Evolutionary conservation across 139 green algal species (phyloP), one percentile per base, ranked within the genome.

Genomic region (Volvox reticuliferus): DNA sequence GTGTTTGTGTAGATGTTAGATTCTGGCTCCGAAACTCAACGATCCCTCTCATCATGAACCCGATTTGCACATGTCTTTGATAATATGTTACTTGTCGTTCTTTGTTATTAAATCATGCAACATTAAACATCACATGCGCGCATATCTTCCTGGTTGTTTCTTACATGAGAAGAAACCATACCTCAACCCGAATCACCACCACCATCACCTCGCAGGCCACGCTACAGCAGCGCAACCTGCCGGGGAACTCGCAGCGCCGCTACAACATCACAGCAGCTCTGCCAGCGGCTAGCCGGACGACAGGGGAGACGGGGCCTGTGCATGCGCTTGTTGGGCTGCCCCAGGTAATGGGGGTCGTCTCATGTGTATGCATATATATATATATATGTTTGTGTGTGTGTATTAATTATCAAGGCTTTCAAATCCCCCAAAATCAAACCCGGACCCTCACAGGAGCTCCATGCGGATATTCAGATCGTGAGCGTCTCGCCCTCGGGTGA

Each of bases 181-280:
- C 9, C 65, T 28, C 65, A 73, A 73, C 9, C 21, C 65, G 9
- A 24, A 73, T 24, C 16, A 73, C 65, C 65, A 28, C 71, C 71
- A 20, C 78, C 78, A 37, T 44, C 50, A n/a, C 50, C 50, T 32
- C 62, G 5, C 91, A 93, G 91, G 89, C 92, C 19, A 67, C 62
- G 1, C 82, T 92, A 69, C 89, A 88, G n/a, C 97, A 99, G 94
- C 96, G 96, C 86, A 96, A 99, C 89, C 87, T 99, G n/a, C 88
- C 95, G 0, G 91, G 81, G 75, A 98, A 99, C 90, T 75, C 78
- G 24, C 93, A 96, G 92, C 95, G 96, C 26, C 93, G 93, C 71
- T 96, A 94, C 90, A 61, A 95, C 75, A 94, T 82, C 37, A 91
- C 73, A 22, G 96, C 82, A 30, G 91, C 88, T 35, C 80, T 96